Base-by-base conservation (phyloP, 2,329 filamentous ascomycete genomes). In the Tolypocladium nubicola region DNA sequence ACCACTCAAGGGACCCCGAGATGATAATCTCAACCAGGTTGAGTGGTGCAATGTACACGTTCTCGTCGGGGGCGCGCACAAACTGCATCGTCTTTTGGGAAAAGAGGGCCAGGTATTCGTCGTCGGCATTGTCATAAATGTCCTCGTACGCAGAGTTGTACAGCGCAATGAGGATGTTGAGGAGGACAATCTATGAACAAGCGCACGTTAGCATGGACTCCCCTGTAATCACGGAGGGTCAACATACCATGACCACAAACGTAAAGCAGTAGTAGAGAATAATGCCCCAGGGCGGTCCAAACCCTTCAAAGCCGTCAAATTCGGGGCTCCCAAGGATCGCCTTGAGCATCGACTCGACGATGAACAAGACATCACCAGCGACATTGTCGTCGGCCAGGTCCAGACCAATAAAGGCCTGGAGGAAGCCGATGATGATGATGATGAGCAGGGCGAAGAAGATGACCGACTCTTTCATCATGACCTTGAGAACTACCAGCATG, bases 231-330 rank as follows among this genome's bases (percentile, higher is more conserved):
- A 6, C 1, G 1, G 26, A 30, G 47, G 10, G 30, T 26, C 10
- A 38, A 30, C 76, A 63, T 65, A 94, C 92, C 88, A 96, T 97
- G 66, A 99, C 89, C 43, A 97, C 86, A 67, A 99, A 99, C 21
- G 93, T 96, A 72, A 97, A 99, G 68, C 95, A 83, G 76, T 99
- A 99, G 76, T 99, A 99, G 11, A 99, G 85, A 38, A 97, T 89
- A 54, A 96, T 82, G 10, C 94, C 94, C 70, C 97, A 99, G 0
- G 94, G 94, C 14, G 89, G 91, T 26, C 88, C 89, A 69, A 97
- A 99, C 30, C 86, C 81, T 62, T 97, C 91, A 67, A 97, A 97
- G 0, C 87, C 89, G 6, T 73, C 78, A 65, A 99, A 97, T 62
- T 97, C 92, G 0, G 94, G 94, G 54, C 85, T 89, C 69, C 92